A percentile compares a stretch with the other conserved stretches of the same genome.
These are phyloP conservation scores for Coniophora puteana DNA, from an alignment of 1,284 basidiomycete species.

Conservation along the genomic window DNA sequence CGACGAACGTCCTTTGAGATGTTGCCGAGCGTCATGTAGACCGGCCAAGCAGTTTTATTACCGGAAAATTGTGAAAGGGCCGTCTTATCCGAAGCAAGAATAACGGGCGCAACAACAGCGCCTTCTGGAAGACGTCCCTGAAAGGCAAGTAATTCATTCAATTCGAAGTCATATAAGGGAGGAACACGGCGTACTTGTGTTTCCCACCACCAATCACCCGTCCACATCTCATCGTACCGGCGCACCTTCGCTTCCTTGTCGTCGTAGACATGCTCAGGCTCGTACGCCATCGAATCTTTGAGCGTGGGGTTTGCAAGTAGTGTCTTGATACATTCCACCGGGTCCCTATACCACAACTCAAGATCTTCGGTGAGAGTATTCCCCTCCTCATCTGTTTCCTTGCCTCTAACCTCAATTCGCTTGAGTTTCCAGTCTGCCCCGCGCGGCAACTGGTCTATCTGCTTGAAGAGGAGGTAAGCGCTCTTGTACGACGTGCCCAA, in stretches of 20 bases:
- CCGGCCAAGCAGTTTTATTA: slow-evolving; percentile 33
- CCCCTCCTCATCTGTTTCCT: slow-evolving; percentile 11
- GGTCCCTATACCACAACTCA: slow-evolving; percentile 5
- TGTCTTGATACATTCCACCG: slow-evolving; percentile 1
- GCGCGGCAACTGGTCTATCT: slow-evolving; percentile 26
- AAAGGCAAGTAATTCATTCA: not conserved
- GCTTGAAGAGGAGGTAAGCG: slow-evolving; percentile 20
- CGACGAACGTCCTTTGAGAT: slow-evolving; percentile 27
- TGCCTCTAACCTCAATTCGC: slow-evolving; percentile 12
- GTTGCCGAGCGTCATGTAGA: slow-evolving; percentile 38
- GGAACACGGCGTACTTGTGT: slow-evolving; percentile 32
- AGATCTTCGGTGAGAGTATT: not conserved
- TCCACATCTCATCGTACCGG: slow-evolving; percentile 37
- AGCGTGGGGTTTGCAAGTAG: slow-evolving; percentile 20
- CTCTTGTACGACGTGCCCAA: slow-evolving; percentile 18
- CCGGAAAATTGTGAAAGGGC: slow-evolving; percentile 32
- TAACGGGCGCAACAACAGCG: slow-evolving; percentile 30
- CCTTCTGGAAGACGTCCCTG: slow-evolving; percentile 24
- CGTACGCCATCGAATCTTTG: slow-evolving; percentile 22
- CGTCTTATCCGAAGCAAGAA: slow-evolving; percentile 38
- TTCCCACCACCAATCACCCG: slow-evolving; percentile 39
- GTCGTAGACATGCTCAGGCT: slow-evolving; percentile 26
- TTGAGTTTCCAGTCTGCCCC: slow-evolving; percentile 20
- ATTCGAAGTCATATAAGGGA: not conserved
- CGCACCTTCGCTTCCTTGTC: slow-evolving; percentile 19